Evolutionary conservation across 306 rosid species (phyloP).

Genomic region (Cotoneaster glaucophyllus): DNA sequence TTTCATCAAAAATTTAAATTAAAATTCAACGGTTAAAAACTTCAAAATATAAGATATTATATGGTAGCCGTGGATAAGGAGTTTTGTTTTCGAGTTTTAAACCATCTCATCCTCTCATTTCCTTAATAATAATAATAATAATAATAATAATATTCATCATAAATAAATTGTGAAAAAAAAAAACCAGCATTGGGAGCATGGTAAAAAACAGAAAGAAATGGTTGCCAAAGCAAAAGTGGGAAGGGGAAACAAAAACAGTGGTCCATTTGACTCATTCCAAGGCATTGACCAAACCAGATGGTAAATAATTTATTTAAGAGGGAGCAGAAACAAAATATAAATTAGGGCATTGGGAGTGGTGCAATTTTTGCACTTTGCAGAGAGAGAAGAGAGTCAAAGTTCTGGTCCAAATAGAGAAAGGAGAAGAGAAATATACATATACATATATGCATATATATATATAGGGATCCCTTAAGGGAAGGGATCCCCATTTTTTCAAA

Average conservation of each 20-base stretch:
- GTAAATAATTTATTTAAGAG: neutral
- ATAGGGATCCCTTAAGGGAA: too few relatives aligned
- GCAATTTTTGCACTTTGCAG: conserved; percentile 6
- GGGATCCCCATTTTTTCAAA: too few relatives aligned
- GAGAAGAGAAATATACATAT: neutral
- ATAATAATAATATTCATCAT: too few relatives aligned
- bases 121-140: too few relatives aligned
- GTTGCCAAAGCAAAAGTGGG: conserved; percentile 2
- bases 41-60: too few relatives aligned
- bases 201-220: neutral
- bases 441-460: neutral
- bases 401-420: neutral
- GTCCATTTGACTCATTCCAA: neutral
- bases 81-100: too few relatives aligned
- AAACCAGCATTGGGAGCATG: neutral
- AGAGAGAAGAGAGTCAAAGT: conserved; percentile 21
- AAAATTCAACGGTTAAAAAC: too few relatives aligned
- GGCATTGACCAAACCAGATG: neutral
- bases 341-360: conserved; percentile 4
- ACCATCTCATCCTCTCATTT: too few relatives aligned
- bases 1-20: too few relatives aligned
- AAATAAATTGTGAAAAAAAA: too few relatives aligned
- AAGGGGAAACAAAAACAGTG: neutral
- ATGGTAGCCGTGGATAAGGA: too few relatives aligned
- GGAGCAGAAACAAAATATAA: neutral